Percentiles rank a stretch among this genome's conserved stretches.
Conservation (phyloP, 2,329 filamentous ascomycete genomes). For the Exophiala sideris region DNA sequence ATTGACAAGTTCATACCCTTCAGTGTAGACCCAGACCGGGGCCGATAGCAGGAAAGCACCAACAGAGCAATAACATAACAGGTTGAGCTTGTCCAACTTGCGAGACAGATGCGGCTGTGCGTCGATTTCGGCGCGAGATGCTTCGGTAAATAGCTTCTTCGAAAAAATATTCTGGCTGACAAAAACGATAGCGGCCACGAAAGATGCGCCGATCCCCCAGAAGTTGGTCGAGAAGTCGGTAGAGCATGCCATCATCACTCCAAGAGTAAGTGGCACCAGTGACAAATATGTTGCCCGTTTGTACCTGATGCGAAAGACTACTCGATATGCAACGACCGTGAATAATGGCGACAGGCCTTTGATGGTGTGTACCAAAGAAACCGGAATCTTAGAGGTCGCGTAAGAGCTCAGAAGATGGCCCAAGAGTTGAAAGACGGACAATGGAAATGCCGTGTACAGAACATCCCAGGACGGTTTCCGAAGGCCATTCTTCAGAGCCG, state of each 20-base stretch:
- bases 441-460: slow-evolving; percentile 79
- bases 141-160: slow-evolving; percentile 95
- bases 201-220: slow-evolving; percentile 82
- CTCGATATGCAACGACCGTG: slow-evolving; percentile 87
- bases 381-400: slow-evolving; percentile 89
- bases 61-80: slow-evolving; percentile 94
- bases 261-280: slow-evolving; percentile 82
- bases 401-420: slow-evolving; percentile 93
- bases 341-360: slow-evolving; percentile 95
- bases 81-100: slow-evolving; percentile 93
- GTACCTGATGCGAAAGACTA: slow-evolving; percentile 86
- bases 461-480: slow-evolving; percentile 76
- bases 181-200: slow-evolving; percentile 88
- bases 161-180: slow-evolving; percentile 99
- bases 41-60: slow-evolving; percentile 83
- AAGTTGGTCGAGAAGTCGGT: slow-evolving; percentile 86
- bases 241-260: slow-evolving; percentile 95
- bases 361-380: slow-evolving; percentile 96
- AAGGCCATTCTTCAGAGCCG: slow-evolving; percentile 80
- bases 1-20: slow-evolving; percentile 72
- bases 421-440: slow-evolving; percentile 88
- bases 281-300: slow-evolving; percentile 83
- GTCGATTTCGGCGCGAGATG: slow-evolving; percentile 77
- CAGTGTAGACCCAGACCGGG: slow-evolving; percentile 90
- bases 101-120: slow-evolving; percentile 59